Evolutionary conservation across 1,139 yeast genomes (phyloP).

Genomic region (Protomyces inouyei): DNA sequence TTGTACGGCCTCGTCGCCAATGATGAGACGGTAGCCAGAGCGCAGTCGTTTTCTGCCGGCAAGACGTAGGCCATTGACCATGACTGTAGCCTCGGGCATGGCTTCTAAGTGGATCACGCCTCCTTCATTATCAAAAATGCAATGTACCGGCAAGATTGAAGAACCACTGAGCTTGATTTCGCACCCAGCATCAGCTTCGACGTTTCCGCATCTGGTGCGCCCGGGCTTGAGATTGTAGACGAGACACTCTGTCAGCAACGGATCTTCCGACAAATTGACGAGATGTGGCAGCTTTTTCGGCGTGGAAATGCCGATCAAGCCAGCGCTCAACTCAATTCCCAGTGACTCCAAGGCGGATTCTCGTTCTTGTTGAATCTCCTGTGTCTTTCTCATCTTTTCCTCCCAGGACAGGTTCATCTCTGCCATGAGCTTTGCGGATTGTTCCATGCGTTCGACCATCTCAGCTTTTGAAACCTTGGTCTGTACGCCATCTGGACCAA

Average conservation of each 20-base stretch:
- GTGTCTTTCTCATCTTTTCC: constrained; percentile 35
- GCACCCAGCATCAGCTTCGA: constrained; percentile 26
- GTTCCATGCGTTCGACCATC: constrained; percentile 34
- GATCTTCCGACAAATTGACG: constrained; percentile 38
- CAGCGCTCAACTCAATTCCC: constrained; percentile 35
- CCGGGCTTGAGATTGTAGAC: constrained; percentile 37
- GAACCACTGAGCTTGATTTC: constrained; percentile 36
- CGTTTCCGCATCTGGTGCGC: constrained; percentile 34
- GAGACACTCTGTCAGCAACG: constrained; percentile 36
- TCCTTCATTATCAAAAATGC: constrained; percentile 33
- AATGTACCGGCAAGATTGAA: constrained; percentile 34
- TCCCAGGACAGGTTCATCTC: constrained; percentile 38
- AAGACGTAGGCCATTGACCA: constrained; percentile 35
- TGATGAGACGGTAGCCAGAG: constrained; percentile 35
- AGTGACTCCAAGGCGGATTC: constrained; percentile 37
- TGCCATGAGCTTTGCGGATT: constrained; percentile 35
- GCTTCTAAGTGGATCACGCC: constrained; percentile 32
- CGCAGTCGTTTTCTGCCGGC: constrained; percentile 30
- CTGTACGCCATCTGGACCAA: constrained; percentile 31
- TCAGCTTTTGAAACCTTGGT: constrained; percentile 31
- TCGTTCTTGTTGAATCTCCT: constrained; percentile 35
- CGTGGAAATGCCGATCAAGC: constrained; percentile 35
- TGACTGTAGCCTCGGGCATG: constrained; percentile 31
- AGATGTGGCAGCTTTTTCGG: constrained; percentile 37
- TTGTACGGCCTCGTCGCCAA: constrained; percentile 34